A percentile compares a stretch with the other conserved stretches of the same genome.
Conservation (phyloP, 305 asterid genomes). For the Fraxinus baroniana region DNA sequence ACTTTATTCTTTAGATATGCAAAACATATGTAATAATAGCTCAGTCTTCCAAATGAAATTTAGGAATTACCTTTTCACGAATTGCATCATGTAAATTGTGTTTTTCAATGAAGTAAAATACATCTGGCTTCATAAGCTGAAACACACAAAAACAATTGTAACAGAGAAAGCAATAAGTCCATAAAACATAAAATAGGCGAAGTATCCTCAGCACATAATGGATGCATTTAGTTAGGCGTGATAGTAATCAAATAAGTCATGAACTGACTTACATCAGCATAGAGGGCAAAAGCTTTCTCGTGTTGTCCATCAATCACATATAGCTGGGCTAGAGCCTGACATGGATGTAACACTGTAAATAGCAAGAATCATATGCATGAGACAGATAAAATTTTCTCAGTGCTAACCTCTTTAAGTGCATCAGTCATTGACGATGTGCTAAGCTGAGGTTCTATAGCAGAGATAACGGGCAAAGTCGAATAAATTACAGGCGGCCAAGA, state of each 20-base stretch:
- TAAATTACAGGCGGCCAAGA: conserved; percentile 84
- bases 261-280: conserved; percentile 84
- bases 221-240: conserved; percentile 6
- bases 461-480: conserved; percentile 73
- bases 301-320: conserved; percentile 78
- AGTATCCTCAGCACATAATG: conserved; percentile 10
- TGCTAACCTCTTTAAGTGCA: conserved; percentile 78
- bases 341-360: conserved; percentile 23
- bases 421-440: conserved; percentile 80
- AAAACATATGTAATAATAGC: background rate
- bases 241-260: conserved; percentile 1
- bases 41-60: background rate
- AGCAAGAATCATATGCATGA: conserved; percentile 15
- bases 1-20: conserved; percentile 14
- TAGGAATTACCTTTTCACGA: conserved; percentile 67
- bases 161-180: conserved; percentile 18
- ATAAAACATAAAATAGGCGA: conserved; percentile 22
- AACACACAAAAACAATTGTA: conserved; percentile 29
- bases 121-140: conserved; percentile 85
- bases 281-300: conserved; percentile 83
- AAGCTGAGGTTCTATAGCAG: conserved; percentile 93
- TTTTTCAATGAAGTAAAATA: conserved; percentile 91
- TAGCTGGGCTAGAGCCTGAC: conserved; percentile 88
- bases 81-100: conserved; percentile 81
- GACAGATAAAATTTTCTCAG: conserved; percentile 21